Evolutionary conservation across 805 yeast species (phyloP), one percentile per base, ranked within the genome.

Genomic region (Kluyveromyces siamensis): DNA sequence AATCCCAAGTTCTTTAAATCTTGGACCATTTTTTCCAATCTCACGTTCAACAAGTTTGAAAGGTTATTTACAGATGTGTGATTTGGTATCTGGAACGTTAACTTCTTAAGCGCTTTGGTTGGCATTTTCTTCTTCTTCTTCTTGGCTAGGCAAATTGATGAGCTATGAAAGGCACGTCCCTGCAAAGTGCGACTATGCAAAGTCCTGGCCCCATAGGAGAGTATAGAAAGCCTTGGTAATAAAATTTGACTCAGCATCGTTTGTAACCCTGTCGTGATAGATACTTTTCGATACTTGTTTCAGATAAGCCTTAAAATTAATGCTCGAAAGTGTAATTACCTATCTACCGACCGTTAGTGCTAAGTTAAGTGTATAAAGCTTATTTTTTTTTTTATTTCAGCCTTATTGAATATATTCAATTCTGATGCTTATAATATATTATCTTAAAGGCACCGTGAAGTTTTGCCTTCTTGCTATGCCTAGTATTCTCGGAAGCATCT

Each of bases 11-110:
- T 76, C 16, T 70, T 68, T 67, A 91, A 71, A 46, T 79, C 80
- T 35, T 66, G 65, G 44, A 84, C 71, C 4, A 93, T 70, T 13
- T 72, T 74, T 21, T 78, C 78, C 21, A 84, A 76, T 16, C 89
- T 77, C 10, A 86, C 78, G 48, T 78, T 75, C 53, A 93, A 65
- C 17, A 86, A 71, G 37, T 83, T 79, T 0, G 97, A 84, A 41
- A 91, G 71, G 53, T 89, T 85, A 2, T 91, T 74, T 2, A 91
- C 86, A 0, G 95, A 79, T 6, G 87, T 74, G 58, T 84, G 89
- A 9, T 84, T 76, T 1, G 97, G 96, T 30, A 91, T 72, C 17
- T 49, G 47, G 45, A 65, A 65, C 8, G 52, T 53, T 2, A 65
- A 25, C 8, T 50, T 49, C 46, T 59, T 63, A 36, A 55, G 44